Evolutionary conservation across 23 red algal genomes (phyloP), one percentile per base, ranked within the genome.

Genomic region (Gracilaria domingensis): DNA sequence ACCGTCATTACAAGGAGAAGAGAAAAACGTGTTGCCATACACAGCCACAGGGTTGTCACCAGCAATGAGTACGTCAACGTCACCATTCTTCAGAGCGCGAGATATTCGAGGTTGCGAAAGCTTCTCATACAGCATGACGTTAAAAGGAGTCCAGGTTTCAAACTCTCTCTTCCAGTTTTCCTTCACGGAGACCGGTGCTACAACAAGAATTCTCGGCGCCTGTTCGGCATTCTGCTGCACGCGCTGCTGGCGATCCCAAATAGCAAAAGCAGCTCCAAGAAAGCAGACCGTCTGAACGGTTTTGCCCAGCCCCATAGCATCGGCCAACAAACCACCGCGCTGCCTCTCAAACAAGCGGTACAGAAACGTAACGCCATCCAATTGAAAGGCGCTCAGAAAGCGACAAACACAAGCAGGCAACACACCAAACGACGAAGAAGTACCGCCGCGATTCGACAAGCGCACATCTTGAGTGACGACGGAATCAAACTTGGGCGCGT

Each of bases 271-370:
- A 8, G 82, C 84, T 16, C 82, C 82, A 45, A 94, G 35, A 69
- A 96, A 91, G 34, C 88, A 92, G 0, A 93, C 72, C 25, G 85
- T 79, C 25, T 89, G 88, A 21, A 97, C 71, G 40, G 96, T 98
- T 44, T 98, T 98, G 25, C 96, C 96, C 61, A 94, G 39, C 4
- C 95, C 96, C 96, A 98, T 98, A 18, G 93, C 96, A 84, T 98
- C 96, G 9, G 90, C 91, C 38, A 95, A 78, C 37, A 90, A 66
- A 14, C 96, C 96, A 33, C 92, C 90, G 23, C 93, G 67, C 9
- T 87, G 87, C 34, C 88, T 79, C 69, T 90, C 88, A 69, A 78
- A 92, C 37, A 98, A 78, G 35, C 91, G 82, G 39, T 89, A 93
- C 39, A 98, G 42, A 53, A 93, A 98, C 0, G 80, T 80, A 47